A percentile compares a stretch with the other conserved stretches of the same genome.
These are phyloP conservation scores for Corrigiola litoralis DNA, from an alignment of 179 eudicot species.

Conservation along the genomic window DNA sequence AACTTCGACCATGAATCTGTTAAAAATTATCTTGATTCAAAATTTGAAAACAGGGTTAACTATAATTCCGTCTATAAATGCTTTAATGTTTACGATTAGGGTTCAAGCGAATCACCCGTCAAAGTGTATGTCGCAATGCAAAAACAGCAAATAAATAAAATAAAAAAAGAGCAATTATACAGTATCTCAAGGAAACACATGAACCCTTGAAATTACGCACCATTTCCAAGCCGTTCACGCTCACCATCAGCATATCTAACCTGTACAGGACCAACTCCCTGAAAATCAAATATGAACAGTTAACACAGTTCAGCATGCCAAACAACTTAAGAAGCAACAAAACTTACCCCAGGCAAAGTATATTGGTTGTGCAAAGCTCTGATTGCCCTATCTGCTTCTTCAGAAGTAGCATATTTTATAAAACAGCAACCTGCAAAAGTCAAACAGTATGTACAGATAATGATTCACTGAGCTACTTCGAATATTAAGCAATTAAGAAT, in stretches of 20 bases:
- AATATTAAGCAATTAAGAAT: neutral
- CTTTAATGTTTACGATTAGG: no score
- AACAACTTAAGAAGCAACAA: conserved; percentile 12
- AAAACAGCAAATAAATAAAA: neutral
- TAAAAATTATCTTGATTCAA: no score
- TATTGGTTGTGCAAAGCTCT: conserved; percentile 80
- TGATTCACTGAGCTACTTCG: conserved; percentile 20
- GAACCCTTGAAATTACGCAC: conserved; percentile 23
- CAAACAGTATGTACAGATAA: conserved; percentile 35
- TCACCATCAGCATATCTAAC: conserved; percentile 99
- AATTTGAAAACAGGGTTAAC: no score
- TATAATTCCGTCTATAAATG: no score
- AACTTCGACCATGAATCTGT: no score
- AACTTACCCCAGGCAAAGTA: conserved; percentile 87
- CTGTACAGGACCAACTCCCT: conserved; percentile 94
- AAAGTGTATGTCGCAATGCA: no score
- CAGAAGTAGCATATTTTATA: conserved; percentile 82
- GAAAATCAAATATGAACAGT: conserved; percentile 24
- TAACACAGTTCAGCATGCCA: neutral
- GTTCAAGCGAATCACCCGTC: no score
- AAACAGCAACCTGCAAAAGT: conserved; percentile 96
- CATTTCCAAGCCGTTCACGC: conserved; percentile 87
- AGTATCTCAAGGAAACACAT: conserved; percentile 1
- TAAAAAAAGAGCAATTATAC: neutral
- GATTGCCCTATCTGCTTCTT: conserved; percentile 94